Evolutionary conservation across 73 alveolate species (phyloP), one percentile per base, ranked within the genome.

Genomic region (Tetrahymena borealis): DNA sequence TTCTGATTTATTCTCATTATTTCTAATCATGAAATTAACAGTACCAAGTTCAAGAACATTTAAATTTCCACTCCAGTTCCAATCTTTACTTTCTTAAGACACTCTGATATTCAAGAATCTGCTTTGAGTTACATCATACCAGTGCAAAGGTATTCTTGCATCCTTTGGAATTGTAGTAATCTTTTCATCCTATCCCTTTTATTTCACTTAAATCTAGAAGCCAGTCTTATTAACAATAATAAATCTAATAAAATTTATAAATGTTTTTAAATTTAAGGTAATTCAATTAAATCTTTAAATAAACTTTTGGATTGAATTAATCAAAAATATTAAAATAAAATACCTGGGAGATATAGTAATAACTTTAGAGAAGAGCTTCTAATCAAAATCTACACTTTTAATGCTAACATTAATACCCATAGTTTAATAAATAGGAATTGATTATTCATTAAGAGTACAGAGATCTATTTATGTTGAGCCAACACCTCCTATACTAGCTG

Each of bases 381-480:
- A 60, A 60, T 60, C 85, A 60, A 15, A 60, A 20, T 60, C 85
- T 18, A 60, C 85, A 9, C 31, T 60, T 60, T 60, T 60, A 5
- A 60, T 18, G 2, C 37, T 15, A 13, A 60, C 85, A 20, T 60
- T 60, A 60, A 60, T 35, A 24, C 85, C 85, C 10, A 60, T 35
- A 1, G 85, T 60, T 35, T 60, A 60, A n/a, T 60, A 60, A 60
- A 60, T 60, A 60, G 85, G 85, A 1, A 60, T 60, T 35, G 28
- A 60, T 13, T 24, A 60, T 24, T 77, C 92, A 92, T 78, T 32
- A n/a, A 31, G 35, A 11, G 31, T 78, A 4, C 39, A 40, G 0
- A 92, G 32, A 38, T 92, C 95, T 32, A 92, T 33, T 38, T 38
- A 32, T n/a, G 95, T 91, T 78, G 90, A 79, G 18, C 95, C 95